Evolutionary conservation across 2,329 filamentous ascomycete genomes (phyloP).

Genomic region (Trichoderma brevicompactum): DNA sequence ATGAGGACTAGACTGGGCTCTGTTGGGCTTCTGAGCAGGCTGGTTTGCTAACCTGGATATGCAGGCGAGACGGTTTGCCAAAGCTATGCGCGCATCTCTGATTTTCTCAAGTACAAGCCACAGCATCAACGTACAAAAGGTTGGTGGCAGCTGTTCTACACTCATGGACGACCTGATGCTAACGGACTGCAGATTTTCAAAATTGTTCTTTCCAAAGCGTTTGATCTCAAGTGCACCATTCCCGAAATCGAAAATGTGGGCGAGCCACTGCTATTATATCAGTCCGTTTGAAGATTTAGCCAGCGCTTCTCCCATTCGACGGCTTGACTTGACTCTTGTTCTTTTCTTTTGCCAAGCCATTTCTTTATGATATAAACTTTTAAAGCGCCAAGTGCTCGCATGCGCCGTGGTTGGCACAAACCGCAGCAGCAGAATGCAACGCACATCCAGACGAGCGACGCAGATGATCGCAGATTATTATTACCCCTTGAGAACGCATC

Average conservation of each 20-base stretch:
- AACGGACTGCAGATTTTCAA: slow-evolving; percentile 82
- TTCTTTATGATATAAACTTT: slow-evolving; percentile 19
- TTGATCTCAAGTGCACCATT: slow-evolving; percentile 98
- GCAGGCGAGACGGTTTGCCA: slow-evolving; percentile 91
- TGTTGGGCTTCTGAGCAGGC: not conserved
- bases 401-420: not conserved
- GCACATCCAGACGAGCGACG: not conserved
- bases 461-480: not conserved
- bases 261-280: slow-evolving; percentile 91
- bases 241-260: slow-evolving; percentile 98
- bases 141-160: slow-evolving; percentile 44
- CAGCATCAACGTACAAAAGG: slow-evolving; percentile 99
- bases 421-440: not conserved
- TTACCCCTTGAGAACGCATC: not conserved
- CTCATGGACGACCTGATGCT: not conserved
- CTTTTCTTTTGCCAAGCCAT: not conserved
- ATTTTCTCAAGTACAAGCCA: slow-evolving; percentile 99
- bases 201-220: slow-evolving; percentile 97
- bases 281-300: slow-evolving; percentile 53
- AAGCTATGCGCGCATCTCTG: slow-evolving; percentile 95
- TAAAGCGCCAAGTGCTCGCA: slow-evolving; percentile 2
- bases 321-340: not conserved
- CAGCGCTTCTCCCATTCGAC: not conserved
- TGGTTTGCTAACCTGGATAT: slow-evolving; percentile 26
- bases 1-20: not conserved